These are phyloP conservation scores for Moesziomyces sp. DNA, from an alignment of 1,284 basidiomycete genomes.

Conservation along the genomic window DNA sequence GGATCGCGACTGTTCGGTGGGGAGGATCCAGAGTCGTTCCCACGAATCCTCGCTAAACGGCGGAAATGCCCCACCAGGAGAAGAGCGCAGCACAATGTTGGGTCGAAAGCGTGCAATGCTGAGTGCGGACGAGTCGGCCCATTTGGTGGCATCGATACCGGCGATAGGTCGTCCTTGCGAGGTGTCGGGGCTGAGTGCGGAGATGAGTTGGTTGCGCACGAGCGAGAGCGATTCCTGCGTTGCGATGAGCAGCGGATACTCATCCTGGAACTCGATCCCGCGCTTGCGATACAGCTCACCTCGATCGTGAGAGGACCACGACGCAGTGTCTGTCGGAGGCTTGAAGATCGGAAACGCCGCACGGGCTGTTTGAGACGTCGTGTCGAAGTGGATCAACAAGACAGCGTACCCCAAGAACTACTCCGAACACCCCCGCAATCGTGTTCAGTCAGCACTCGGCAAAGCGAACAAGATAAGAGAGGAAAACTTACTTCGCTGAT, in stretches of 20 bases:
- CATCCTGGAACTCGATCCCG: constrained; percentile 57
- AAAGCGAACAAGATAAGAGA: too few relatives aligned
- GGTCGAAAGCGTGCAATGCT: constrained; percentile 51
- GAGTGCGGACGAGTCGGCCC: constrained; percentile 11
- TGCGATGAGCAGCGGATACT: constrained; percentile 56
- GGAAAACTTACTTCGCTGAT: constrained; percentile 37
- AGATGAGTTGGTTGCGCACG: constrained; percentile 30
- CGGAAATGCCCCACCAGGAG: not conserved
- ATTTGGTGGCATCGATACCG: constrained; percentile 10
- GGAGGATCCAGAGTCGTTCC: constrained; percentile 49
- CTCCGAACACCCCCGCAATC: not conserved
- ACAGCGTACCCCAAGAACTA: constrained; percentile 53
- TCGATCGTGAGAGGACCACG: constrained; percentile 3
- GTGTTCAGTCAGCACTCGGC: not conserved
- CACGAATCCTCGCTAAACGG: constrained; percentile 52
- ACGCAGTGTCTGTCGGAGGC: constrained; percentile 22
- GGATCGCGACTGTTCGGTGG: not conserved
- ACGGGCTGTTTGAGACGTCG: constrained; percentile 14
- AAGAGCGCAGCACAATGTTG: constrained; percentile 46
- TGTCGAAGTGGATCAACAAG: constrained; percentile 53
- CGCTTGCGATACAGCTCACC: constrained; percentile 29
- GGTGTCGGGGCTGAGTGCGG: constrained; percentile 6
- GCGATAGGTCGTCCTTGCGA: constrained; percentile 19
- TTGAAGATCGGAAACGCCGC: constrained; percentile 56
- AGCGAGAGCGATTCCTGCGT: constrained; percentile 38